These are phyloP conservation scores for Penicillium sp. DNA, from an alignment of 2,329 filamentous ascomycete genomes.

Conservation along the genomic window DNA sequence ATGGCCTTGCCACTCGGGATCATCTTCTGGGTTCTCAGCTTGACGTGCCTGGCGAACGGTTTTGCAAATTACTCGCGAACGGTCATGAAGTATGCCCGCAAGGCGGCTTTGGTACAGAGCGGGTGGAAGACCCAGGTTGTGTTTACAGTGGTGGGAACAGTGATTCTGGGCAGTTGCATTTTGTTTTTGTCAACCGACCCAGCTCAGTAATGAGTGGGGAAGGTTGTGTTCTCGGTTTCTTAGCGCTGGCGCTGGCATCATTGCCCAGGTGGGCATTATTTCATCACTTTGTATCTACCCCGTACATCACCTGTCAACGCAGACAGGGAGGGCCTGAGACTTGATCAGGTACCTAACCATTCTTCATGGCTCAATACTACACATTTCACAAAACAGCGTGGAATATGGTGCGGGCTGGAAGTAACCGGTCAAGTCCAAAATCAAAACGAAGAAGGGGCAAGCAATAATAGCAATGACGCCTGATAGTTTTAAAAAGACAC, in stretches of 20 bases:
- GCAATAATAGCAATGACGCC: too few species aligned
- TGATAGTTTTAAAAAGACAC: too few species aligned
- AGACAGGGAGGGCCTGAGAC: not conserved
- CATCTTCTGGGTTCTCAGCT: constrained; percentile 80
- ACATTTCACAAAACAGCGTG: too few species aligned
- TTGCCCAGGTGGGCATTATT: not conserved
- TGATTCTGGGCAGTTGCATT: constrained; percentile 48
- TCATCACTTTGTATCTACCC: not conserved
- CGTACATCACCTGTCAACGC: not conserved
- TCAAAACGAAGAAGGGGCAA: too few species aligned
- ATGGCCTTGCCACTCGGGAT: constrained; percentile 83
- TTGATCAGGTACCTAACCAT: too few species aligned
- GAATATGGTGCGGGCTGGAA: too few species aligned
- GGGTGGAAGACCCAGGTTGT: constrained; percentile 91
- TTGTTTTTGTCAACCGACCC: constrained; percentile 46
- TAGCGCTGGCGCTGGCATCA: constrained; percentile 4
- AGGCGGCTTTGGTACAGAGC: constrained; percentile 82
- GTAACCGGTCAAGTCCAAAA: too few species aligned
- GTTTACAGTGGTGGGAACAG: constrained; percentile 45
- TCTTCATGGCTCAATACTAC: not conserved
- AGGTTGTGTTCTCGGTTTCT: not conserved
- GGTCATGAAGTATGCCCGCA: constrained; percentile 77
- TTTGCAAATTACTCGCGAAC: constrained; percentile 83
- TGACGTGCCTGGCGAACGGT: constrained; percentile 75
- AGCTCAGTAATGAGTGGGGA: constrained; percentile 11